Evolutionary conservation across 768 basidiomycete genomes (phyloP), one percentile per base, ranked within the genome.

Genomic region (Arthromyces matolae): DNA sequence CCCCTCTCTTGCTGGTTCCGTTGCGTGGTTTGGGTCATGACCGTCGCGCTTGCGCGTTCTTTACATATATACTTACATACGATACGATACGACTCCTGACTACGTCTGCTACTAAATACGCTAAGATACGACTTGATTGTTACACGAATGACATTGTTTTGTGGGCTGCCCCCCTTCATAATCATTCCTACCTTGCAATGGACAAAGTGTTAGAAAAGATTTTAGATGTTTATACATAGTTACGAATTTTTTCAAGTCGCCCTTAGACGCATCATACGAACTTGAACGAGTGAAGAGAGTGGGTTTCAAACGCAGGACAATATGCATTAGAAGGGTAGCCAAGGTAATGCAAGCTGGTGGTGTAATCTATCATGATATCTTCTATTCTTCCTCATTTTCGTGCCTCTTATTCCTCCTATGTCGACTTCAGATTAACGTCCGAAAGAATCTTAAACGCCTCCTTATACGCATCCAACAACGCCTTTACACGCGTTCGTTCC

Each of bases 391-490:
- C 27, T 45, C 29, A 42, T n/a, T n/a, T n/a, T n/a, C n/a, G n/a
- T n/a, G n/a, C n/a, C 28, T 29, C 42, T 18, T 16, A 5, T 34
- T 16, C 19, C 5, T 29, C 57, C 60, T 67, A 79, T 59, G 75
- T 67, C 10, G 85, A 77, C 65, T 87, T 89, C 57, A 93, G 63
- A 59, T 78, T 86, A 43, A 93, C 83, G 57, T 93, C 90, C 3
- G 89, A 86, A 20, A 93, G 70, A 14, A 80, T 91, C 68, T 86
- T 91, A 68, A 93, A 93, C 39, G 90, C 90, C 34, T 89, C 94
- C 75, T 86, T 93, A 70, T 99, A 99, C 13, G 95, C 95, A 61
- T 97, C 93, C 58, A 99, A 72, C 42, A 98, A 66, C 2, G 91
- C 86, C 78, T 98, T 97, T 16, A 99, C 89, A 62, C 96, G 76